A percentile compares a stretch with the other conserved stretches of the same genome.
phyloP scores from a whole-genome alignment of 2,329 filamentous ascomycete genomes.

The Myriosclerotinia duriaeana region DNA sequence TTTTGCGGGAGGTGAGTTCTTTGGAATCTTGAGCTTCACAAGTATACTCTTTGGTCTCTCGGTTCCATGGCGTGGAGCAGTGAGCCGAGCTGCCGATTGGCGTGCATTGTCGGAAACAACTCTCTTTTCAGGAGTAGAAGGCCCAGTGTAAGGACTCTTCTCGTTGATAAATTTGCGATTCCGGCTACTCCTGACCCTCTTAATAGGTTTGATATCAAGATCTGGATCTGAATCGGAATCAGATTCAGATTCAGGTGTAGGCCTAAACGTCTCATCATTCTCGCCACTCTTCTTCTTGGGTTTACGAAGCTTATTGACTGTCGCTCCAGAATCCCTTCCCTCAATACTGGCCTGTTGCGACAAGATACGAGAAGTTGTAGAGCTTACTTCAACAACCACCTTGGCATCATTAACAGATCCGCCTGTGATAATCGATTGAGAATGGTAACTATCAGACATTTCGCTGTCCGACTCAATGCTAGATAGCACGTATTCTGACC shows the following conservation, averaged over 20 bases:
- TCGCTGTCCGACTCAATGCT: constrained; percentile 19
- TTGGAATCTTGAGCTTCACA: constrained; percentile 23
- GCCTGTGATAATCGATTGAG: not conserved
- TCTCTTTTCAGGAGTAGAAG: constrained; percentile 16
- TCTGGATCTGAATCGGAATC: constrained; percentile 28
- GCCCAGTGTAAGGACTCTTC: constrained; percentile 26
- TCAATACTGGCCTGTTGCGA: constrained; percentile 4
- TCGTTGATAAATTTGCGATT: constrained; percentile 24
- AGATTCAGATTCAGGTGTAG: constrained; percentile 26
- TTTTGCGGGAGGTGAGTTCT: constrained; percentile 28
- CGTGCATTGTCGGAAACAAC: constrained; percentile 10
- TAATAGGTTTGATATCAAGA: not conserved
- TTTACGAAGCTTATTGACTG: not conserved
- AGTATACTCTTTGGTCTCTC: constrained; percentile 22
- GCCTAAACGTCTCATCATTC: constrained; percentile 32
- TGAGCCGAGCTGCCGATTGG: constrained; percentile 12
- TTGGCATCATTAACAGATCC: constrained; percentile 9
- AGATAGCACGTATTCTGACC: constrained; percentile 16
- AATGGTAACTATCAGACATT: constrained; percentile 3
- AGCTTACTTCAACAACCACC: constrained; percentile 12
- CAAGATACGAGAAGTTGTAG: constrained; percentile 5
- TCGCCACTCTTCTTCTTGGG: constrained; percentile 33
- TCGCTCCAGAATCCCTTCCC: not conserved
- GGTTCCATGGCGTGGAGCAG: constrained; percentile 31
- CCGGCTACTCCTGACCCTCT: constrained; percentile 23